Percentiles rank a stretch among this genome's conserved stretches.
Conservation (phyloP, 2,329 filamentous ascomycete genomes). For the Albophoma yamanashiensis region DNA sequence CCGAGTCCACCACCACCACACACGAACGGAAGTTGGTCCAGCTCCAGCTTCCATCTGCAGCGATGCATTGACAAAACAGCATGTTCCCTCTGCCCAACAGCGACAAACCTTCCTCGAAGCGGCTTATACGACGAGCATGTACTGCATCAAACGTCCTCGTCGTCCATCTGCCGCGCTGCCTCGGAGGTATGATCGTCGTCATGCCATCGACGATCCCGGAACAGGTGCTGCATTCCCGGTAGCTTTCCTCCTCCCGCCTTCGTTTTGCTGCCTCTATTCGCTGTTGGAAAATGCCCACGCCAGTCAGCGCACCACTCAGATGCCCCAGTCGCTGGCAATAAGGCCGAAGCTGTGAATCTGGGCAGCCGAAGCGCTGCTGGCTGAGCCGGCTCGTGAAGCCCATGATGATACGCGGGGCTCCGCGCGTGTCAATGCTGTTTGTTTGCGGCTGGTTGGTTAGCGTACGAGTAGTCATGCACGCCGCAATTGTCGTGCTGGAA, state of each 20-base stretch:
- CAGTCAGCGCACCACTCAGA: too few species aligned
- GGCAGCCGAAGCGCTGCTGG: constrained; percentile 19
- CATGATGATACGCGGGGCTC: constrained; percentile 27
- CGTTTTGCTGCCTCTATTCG: too few species aligned
- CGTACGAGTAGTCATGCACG: constrained; percentile 14
- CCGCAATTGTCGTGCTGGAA: constrained; percentile 29
- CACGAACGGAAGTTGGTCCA: background rate
- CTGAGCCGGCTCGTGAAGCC: constrained; percentile 19
- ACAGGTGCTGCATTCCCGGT: too few species aligned
- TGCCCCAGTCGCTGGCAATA: constrained; percentile 17
- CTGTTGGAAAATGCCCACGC: too few species aligned
- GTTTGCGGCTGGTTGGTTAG: constrained; percentile 10
- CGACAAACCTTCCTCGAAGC: background rate
- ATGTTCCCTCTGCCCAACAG: background rate
- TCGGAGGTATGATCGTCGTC: too few species aligned
- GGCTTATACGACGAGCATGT: background rate
- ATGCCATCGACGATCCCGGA: too few species aligned
- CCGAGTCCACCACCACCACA: too few species aligned
- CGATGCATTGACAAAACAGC: background rate
- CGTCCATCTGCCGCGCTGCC: background rate
- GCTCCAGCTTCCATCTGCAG: background rate
- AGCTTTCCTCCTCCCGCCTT: too few species aligned
- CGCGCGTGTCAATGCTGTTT: constrained; percentile 23
- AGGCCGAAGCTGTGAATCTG: constrained; percentile 27
- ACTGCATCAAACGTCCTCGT: background rate